phyloP scores from a whole-genome alignment of 768 basidiomycete species.

The Agrocybe praecox region DNA sequence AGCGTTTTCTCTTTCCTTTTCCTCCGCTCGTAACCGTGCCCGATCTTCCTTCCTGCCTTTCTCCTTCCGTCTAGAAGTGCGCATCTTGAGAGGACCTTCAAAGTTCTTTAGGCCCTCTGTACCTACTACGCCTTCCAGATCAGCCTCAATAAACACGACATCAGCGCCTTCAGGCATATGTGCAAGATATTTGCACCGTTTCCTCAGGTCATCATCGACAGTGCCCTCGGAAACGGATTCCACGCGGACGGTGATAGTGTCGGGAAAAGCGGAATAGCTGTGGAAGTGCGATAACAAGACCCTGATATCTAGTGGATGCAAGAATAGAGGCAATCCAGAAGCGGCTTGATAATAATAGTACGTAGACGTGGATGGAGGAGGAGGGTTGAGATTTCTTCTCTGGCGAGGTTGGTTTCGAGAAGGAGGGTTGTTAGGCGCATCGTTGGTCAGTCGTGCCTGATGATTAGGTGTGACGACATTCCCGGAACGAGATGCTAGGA shows the following conservation, averaged over 20 bases:
- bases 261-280: constrained; percentile 82
- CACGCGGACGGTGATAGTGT: constrained; percentile 77
- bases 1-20: constrained; percentile 66
- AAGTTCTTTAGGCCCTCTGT: constrained; percentile 78
- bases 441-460: constrained; percentile 14
- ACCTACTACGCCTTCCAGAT: constrained; percentile 79
- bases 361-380: constrained; percentile 83
- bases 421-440: constrained; percentile 8
- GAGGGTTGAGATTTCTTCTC: constrained; percentile 82
- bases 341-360: constrained; percentile 97
- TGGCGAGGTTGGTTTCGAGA: constrained; percentile 54
- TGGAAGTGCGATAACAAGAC: constrained; percentile 86
- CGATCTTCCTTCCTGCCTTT: constrained; percentile 86
- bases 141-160: constrained; percentile 91
- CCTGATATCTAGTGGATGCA: constrained; percentile 95
- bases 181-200: constrained; percentile 93
- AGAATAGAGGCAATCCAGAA: constrained; percentile 87
- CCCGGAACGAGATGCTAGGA: constrained; percentile 47
- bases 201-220: constrained; percentile 91
- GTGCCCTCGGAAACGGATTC: constrained; percentile 75
- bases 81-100: constrained; percentile 77
- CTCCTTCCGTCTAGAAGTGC: constrained; percentile 75
- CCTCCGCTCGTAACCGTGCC: constrained; percentile 78
- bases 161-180: constrained; percentile 92
- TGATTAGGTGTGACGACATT: constrained; percentile 13